A percentile compares a stretch with the other conserved stretches of the same genome.
Evolutionary conservation across 768 basidiomycete species (phyloP).

Genomic region (Leccinum truebloodii): DNA sequence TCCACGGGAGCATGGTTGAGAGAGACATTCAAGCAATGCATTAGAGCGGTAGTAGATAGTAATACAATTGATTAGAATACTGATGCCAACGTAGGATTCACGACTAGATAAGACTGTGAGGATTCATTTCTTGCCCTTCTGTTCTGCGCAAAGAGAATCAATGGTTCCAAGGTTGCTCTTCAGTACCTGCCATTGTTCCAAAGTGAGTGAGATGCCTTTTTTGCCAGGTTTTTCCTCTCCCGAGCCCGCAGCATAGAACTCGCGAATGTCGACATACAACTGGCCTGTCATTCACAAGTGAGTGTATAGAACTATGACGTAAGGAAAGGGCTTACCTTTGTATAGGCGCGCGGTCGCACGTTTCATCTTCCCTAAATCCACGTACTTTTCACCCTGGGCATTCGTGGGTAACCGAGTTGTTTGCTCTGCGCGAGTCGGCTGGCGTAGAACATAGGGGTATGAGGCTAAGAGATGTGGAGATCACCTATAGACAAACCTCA

Average conservation of each 20-base stretch:
- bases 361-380: conserved; percentile 73
- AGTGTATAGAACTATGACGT: conserved; percentile 30
- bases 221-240: conserved; percentile 76
- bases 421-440: conserved; percentile 17
- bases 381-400: conserved; percentile 43
- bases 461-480: background rate
- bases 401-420: conserved; percentile 17
- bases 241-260: conserved; percentile 57
- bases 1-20: background rate
- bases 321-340: conserved; percentile 38
- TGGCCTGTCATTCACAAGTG: conserved; percentile 37
- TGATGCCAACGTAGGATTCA: background rate
- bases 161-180: conserved; percentile 46
- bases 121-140: conserved; percentile 21
- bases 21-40: background rate
- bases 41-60: conserved; percentile 7
- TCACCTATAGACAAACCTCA: conserved; percentile 9
- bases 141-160: conserved; percentile 48
- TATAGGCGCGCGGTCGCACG: conserved; percentile 57
- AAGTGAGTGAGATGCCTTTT: conserved; percentile 69
- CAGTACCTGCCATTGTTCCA: conserved; percentile 69
- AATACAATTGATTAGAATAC: background rate
- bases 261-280: conserved; percentile 68
- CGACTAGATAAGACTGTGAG: background rate
- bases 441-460: conserved; percentile 19